Base-by-base conservation (phyloP, 352 stramenopile species). In the Pythium oligandrum region DNA sequence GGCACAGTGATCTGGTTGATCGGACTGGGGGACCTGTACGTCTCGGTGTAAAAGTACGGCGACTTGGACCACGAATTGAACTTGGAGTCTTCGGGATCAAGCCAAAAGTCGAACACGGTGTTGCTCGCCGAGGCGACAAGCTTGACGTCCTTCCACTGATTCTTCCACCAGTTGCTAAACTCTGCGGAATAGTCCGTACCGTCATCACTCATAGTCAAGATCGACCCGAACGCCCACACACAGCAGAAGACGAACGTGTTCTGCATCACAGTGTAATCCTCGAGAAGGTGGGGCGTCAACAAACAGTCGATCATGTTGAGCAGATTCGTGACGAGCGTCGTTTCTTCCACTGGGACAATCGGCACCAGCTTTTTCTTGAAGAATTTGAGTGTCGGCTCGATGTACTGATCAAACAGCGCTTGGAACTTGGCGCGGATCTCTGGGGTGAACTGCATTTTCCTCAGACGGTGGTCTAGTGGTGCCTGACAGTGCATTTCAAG, bases 31-130 rank as follows among this genome's bases (percentile, higher is more conserved):
- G 78, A 91, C 35, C 87, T 80, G 65, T 95, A 95, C 37, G 80
- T 90, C 42, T 90, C 90, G 1, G 76, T 93, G 70, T 95, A 96
- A 53, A 98, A 98, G 63, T 97, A 98, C 35, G 94, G 94, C 36
- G 82, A 96, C 58, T 98, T 98, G 35, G 91, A 86, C 95, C 95
- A 98, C 35, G 87, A 89, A 38, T 93, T 96, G 64, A 98, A 98
- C 49, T 88, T 88, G 50, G 87, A 91, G 9, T 73, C 75, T 39
- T 96, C 86, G 0, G 91, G 86, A 56, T 98, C 90, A 10, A 98
- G 85, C 86, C 90, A 98, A 61, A 98, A 98, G 69, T 98, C 96
- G 59, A 99, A 98, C 32, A 98, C 90, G 4, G 93, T 98, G 54
- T 98, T 97, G 63, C 94, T 94, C 4, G 83, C 84, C 0, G 76